Percentiles rank a stretch among this genome's conserved stretches.
Evolutionary conservation across 768 basidiomycete species (phyloP).

Genomic region (Gymnopilus junonius): DNA sequence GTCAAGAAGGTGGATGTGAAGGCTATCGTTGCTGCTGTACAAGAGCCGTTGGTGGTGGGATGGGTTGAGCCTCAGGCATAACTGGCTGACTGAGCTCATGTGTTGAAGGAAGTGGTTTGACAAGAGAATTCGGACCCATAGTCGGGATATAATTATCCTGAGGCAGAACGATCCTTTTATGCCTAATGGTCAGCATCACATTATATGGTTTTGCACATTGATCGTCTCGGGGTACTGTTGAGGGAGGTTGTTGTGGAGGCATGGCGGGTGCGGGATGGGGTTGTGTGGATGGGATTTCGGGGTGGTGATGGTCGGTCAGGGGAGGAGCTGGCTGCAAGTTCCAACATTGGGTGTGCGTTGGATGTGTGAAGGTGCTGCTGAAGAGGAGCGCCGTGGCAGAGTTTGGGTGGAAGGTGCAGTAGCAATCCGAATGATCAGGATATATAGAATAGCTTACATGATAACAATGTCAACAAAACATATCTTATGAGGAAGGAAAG

Average conservation of each 20-base stretch:
- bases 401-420: background rate
- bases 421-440: background rate
- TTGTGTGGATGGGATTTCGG: constrained; percentile 26
- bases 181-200: constrained; percentile 24
- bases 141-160: constrained; percentile 57
- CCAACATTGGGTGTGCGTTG: constrained; percentile 23
- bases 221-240: constrained; percentile 19
- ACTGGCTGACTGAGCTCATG: constrained; percentile 45
- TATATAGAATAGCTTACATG: background rate
- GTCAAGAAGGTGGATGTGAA: background rate
- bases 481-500: background rate
- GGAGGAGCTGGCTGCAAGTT: constrained; percentile 12
- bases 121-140: constrained; percentile 40
- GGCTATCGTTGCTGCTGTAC: too few species aligned
- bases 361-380: background rate
- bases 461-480: background rate
- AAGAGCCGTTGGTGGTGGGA: too few species aligned
- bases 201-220: constrained; percentile 18
- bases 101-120: constrained; percentile 54
- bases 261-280: constrained; percentile 24
- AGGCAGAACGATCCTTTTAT: constrained; percentile 35
- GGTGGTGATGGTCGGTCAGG: constrained; percentile 26
- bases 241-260: constrained; percentile 12
- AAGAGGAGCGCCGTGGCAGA: background rate
- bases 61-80: constrained; percentile 9